Evolutionary conservation across 2,329 filamentous ascomycete species (phyloP), one percentile per base, ranked within the genome.

Genomic region (Epichloe sp.): DNA sequence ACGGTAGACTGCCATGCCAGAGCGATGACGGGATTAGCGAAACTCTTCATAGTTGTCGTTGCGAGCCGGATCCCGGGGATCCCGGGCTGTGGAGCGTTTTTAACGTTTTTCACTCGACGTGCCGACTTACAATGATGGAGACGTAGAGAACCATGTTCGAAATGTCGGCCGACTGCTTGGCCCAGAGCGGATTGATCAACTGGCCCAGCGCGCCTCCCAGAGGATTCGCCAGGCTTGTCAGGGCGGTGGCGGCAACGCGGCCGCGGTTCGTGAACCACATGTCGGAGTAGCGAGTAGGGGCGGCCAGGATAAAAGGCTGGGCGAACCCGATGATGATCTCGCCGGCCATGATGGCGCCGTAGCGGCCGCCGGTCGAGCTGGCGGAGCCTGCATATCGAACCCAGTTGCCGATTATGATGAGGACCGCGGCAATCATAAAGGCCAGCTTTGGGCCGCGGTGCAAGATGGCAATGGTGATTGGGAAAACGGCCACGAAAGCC

Each of bases 221-320:
- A 0, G 91, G 91, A 65, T 96, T 97, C 4, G 91, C 88, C 52
- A 97, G 70, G 54, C 83, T 90, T 21, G 85, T 83, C 37, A 95
- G 62, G 1, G 91, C 93, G 1, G 91, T 97, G 17, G 91, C 91
- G 50, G 85, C 84, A 12, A 95, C 86, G 50, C 93, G 80, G 7
- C 90, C 91, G 11, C 75, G 72, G 59, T 86, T 83, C 2, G 88
- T 90, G 69, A 97, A 97, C 93, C 93, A 97, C 53, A 95, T 72
- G 64, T 96, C 90, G 50, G 87, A 93, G 68, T 95, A 98, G 55
- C 88, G 76, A 0, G 93, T 91, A 0, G 93, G 91, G 0, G 91
- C 88, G 6, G 85, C 82, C 10, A 97, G 79, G 12, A 95, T 88
- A 65, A 97, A 97, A 0, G 93, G 90, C 64, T 98, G 93, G 1